These are phyloP conservation scores for Suillus cothurnatus DNA, from an alignment of 768 basidiomycete species.

Conservation along the genomic window DNA sequence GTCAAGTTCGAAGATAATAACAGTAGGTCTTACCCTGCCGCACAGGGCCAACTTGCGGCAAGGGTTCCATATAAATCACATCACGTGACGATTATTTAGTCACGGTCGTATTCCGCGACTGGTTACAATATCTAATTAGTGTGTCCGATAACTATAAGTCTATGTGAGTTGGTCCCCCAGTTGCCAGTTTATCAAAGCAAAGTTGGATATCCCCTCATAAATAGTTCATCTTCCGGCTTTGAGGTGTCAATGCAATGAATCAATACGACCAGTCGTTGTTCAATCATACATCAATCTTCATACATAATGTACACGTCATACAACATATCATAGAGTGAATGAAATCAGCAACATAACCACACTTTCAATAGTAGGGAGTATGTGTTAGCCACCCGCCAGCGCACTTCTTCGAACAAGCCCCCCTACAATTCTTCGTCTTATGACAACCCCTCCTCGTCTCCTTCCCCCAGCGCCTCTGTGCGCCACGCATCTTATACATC, in stretches of 20 bases:
- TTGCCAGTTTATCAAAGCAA: too few species aligned
- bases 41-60: neutral
- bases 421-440: neutral
- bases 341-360: neutral
- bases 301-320: conserved; percentile 8
- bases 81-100: neutral
- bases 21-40: neutral
- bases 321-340: neutral
- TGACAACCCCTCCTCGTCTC: neutral
- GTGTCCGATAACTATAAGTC: too few species aligned
- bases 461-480: neutral
- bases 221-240: neutral
- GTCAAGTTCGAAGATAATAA: neutral
- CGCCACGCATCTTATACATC: neutral
- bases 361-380: neutral
- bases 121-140: too few species aligned
- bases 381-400: conserved; percentile 3
- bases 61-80: neutral
- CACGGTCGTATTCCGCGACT: too few species aligned
- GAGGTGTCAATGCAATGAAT: neutral
- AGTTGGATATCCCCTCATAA: neutral
- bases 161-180: too few species aligned
- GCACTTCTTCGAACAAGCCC: conserved; percentile 2
- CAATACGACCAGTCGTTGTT: conserved; percentile 7
- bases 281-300: conserved; percentile 5